Conservation (phyloP, 306 rosid species). For the Sechiopsis laciniata region DNA sequence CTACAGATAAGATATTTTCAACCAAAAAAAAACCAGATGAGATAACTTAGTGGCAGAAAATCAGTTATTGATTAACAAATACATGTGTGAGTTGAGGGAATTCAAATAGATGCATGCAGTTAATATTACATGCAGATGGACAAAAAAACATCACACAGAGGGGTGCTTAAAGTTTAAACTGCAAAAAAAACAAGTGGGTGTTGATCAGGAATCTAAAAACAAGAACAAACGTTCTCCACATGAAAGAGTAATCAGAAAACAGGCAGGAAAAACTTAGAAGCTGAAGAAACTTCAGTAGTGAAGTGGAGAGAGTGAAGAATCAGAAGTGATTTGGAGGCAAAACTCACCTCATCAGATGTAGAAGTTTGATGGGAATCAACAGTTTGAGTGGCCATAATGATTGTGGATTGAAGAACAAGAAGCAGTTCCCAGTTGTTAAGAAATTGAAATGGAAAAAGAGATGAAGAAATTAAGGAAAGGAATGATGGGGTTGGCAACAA, state of each 20-base stretch:
- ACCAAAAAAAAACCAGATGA: not conserved
- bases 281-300: not conserved
- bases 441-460: slow-evolving; percentile 7
- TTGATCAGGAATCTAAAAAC: not conserved
- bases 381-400: slow-evolving; percentile 28
- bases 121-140: not conserved
- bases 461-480: slow-evolving; percentile 19
- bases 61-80: not conserved
- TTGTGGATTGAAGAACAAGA: slow-evolving; percentile 16
- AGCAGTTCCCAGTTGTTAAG: not conserved
- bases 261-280: not conserved
- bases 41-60: not conserved
- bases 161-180: not conserved
- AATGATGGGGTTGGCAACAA: slow-evolving; percentile 23
- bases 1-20: not conserved
- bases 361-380: slow-evolving; percentile 20
- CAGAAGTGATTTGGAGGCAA: not conserved
- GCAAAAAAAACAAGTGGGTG: slow-evolving; percentile 7
- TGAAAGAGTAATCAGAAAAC: not conserved
- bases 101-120: not conserved
- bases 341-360: slow-evolving; percentile 23
- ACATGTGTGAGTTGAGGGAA: not conserved
- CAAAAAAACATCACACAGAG: not conserved
- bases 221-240: not conserved
- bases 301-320: not conserved